Evolutionary conservation across 805 yeast species (phyloP).

Genomic region (Candida nemodendra): DNA sequence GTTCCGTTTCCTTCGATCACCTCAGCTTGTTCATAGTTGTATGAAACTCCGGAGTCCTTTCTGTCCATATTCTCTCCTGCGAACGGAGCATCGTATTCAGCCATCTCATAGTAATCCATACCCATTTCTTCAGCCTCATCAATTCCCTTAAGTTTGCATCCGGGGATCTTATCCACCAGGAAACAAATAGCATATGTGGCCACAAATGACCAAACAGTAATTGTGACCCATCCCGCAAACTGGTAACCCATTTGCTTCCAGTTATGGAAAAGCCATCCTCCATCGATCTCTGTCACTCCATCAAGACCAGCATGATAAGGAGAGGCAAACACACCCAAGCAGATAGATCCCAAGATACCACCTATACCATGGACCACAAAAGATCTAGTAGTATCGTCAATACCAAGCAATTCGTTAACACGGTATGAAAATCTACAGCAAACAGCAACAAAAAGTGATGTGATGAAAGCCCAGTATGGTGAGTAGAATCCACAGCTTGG

Average conservation of each 20-base stretch:
- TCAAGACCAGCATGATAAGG: conserved; percentile 43
- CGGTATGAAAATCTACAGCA: conserved; percentile 36
- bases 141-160: conserved; percentile 42
- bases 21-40: conserved; percentile 5
- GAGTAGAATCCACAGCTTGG: conserved; percentile 46
- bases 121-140: conserved; percentile 51
- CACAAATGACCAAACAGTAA: conserved; percentile 44
- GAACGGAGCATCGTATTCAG: conserved; percentile 41
- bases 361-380: conserved; percentile 48
- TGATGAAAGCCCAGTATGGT: conserved; percentile 46
- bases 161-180: conserved; percentile 51
- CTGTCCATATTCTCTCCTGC: conserved; percentile 15
- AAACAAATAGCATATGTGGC: conserved; percentile 44
- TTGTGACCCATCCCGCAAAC: conserved; percentile 43
- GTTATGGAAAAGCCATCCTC: conserved; percentile 48
- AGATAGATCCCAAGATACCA: conserved; percentile 44
- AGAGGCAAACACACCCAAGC: conserved; percentile 45
- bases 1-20: conserved; percentile 16
- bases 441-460: conserved; percentile 39
- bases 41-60: conserved; percentile 13
- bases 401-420: conserved; percentile 40
- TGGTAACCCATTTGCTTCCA: conserved; percentile 47
- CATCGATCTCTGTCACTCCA: conserved; percentile 41
- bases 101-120: conserved; percentile 50
- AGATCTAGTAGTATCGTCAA: conserved; percentile 47